These are phyloP conservation scores for Heliamphora pulchella DNA, from an alignment of 179 eudicot species.

Conservation along the genomic window DNA sequence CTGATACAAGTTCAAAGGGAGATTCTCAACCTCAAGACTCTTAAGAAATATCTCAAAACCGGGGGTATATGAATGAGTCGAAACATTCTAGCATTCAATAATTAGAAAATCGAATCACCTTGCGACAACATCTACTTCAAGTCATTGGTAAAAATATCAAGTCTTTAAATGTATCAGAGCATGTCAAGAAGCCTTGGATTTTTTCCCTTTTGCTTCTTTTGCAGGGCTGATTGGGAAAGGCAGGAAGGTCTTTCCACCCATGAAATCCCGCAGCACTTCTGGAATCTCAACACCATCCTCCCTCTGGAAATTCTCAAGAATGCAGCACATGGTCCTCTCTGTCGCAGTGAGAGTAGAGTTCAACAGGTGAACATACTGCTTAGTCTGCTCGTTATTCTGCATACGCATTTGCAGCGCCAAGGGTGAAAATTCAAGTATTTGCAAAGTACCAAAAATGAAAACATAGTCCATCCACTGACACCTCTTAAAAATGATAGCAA, in stretches of 20 bases:
- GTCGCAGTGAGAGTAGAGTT: slow-evolving; percentile 92
- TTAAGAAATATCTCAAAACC: neutral
- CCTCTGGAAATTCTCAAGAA: slow-evolving; percentile 74
- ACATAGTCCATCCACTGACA: neutral
- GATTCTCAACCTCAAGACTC: neutral
- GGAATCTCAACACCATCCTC: slow-evolving; percentile 87
- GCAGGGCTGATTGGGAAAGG: slow-evolving; percentile 51
- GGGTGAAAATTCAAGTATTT: neutral
- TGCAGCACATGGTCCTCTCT: slow-evolving; percentile 83
- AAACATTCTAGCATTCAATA: neutral
- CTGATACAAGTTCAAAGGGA: neutral
- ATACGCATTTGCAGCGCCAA: neutral
- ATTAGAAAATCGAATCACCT: neutral
- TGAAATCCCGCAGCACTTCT: slow-evolving; percentile 45
- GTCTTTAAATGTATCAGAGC: neutral
- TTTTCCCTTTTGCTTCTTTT: slow-evolving; percentile 63
- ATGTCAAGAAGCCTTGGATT: slow-evolving; percentile 35
- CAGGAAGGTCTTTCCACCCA: slow-evolving; percentile 79
- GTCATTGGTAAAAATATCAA: neutral
- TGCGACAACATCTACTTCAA: neutral
- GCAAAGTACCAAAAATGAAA: neutral
- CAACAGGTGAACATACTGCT: slow-evolving; percentile 75
- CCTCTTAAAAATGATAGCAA: neutral
- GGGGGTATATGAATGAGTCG: neutral
- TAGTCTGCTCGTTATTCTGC: slow-evolving; percentile 33